A percentile compares a stretch with the other conserved stretches of the same genome.
Conservation (phyloP, 2,329 filamentous ascomycete species). For the Colletotrichum lupini region DNA sequence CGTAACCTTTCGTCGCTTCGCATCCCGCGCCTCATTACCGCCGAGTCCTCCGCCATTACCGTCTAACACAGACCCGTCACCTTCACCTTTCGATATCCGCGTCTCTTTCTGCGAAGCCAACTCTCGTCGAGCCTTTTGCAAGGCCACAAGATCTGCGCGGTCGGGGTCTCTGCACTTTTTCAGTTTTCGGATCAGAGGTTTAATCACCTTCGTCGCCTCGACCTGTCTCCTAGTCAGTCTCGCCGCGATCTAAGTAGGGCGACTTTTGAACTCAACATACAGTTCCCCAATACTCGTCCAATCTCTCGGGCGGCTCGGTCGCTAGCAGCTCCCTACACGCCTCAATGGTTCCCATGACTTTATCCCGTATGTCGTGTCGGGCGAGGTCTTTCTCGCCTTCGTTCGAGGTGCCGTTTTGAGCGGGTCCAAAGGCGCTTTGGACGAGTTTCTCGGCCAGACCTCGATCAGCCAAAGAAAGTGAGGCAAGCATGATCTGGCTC, state of each 20-base stretch:
- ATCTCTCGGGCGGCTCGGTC: conserved; percentile 66
- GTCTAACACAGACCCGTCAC: conserved; percentile 61
- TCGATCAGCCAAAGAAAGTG: conserved; percentile 79
- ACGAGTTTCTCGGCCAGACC: conserved; percentile 66
- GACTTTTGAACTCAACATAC: conserved; percentile 43
- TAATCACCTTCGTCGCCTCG: conserved; percentile 61
- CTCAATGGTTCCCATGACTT: conserved; percentile 60
- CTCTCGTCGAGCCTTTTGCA: conserved; percentile 73
- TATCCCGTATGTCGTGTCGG: conserved; percentile 50
- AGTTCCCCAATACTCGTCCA: conserved; percentile 64
- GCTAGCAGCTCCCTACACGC: conserved; percentile 65
- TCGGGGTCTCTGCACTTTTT: conserved; percentile 80
- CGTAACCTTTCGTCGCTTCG: conserved; percentile 59
- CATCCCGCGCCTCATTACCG: conserved; percentile 45
- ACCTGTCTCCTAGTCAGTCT: conserved; percentile 50
- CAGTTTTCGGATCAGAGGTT: conserved; percentile 75
- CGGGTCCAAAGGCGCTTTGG: conserved; percentile 46
- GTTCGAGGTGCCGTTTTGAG: conserved; percentile 10
- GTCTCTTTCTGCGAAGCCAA: conserved; percentile 54
- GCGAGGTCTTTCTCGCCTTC: conserved; percentile 38
- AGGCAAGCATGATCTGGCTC: conserved; percentile 90
- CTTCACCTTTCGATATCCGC: conserved; percentile 47
- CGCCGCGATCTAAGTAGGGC: background rate
- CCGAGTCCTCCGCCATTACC: conserved; percentile 37
- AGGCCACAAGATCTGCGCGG: conserved; percentile 76